Evolutionary conservation across 1,284 basidiomycete genomes (phyloP).

Genomic region (Apiotrichum porosum): DNA sequence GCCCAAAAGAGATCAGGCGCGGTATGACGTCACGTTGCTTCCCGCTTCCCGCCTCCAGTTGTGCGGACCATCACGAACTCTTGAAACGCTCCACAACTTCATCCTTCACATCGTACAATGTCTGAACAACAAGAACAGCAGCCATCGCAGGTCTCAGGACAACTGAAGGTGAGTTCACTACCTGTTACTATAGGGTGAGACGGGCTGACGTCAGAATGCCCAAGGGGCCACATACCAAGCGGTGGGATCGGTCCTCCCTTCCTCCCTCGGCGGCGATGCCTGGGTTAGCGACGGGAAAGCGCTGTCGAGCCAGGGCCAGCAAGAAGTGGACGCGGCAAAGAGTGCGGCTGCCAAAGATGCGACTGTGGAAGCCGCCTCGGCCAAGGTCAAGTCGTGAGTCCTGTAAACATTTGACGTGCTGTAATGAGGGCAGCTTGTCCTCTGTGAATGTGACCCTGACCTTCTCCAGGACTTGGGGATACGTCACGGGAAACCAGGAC

Average conservation of each 20-base stretch:
- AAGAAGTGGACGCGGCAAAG: constrained; percentile 42
- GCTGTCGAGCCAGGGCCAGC: constrained; percentile 30
- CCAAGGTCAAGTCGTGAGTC: constrained; percentile 45
- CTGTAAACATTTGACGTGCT: too few species aligned
- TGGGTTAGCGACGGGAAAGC: constrained; percentile 34
- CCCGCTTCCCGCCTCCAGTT: too few species aligned
- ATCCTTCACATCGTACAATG: too few species aligned
- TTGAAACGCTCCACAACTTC: too few species aligned
- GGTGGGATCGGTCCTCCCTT: constrained; percentile 32
- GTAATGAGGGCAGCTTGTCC: too few species aligned
- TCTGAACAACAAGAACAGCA: too few species aligned
- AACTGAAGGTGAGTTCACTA: constrained; percentile 28
- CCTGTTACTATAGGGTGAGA: background rate
- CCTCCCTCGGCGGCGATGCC: constrained; percentile 16
- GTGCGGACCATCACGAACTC: too few species aligned
- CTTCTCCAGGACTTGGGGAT: constrained; percentile 38
- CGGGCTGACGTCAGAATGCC: constrained; percentile 4
- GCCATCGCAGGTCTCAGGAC: constrained; percentile 33
- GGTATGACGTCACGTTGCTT: too few species aligned
- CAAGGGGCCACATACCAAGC: constrained; percentile 19
- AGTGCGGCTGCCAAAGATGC: constrained; percentile 33
- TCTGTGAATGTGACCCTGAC: too few species aligned
- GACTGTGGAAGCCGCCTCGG: constrained; percentile 31
- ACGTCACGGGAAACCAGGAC: constrained; percentile 43
- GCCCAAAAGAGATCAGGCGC: too few species aligned